These are phyloP conservation scores for Sporothrix variecibatus DNA, from an alignment of 2,329 filamentous ascomycete species.

Conservation along the genomic window DNA sequence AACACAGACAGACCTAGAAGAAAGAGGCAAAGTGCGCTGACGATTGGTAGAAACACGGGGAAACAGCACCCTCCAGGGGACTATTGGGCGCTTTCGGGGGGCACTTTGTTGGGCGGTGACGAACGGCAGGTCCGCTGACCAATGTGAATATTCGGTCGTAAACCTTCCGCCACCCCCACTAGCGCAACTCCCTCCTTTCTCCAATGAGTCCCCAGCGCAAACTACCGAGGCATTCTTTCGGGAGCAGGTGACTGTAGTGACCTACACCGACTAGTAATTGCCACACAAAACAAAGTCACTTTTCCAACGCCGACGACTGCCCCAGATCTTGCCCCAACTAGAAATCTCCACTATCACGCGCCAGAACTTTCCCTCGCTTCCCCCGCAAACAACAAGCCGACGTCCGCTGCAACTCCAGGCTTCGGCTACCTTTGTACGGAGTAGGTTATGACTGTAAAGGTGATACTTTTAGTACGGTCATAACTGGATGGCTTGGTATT, in stretches of 20 bases:
- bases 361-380: conserved; percentile 2
- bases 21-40: not conserved
- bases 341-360: conserved; percentile 7
- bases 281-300: not conserved
- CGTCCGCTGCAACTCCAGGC: not conserved
- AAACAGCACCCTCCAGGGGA: not conserved
- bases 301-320: not conserved
- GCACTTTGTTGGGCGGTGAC: conserved; percentile 20
- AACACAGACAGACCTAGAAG: not conserved
- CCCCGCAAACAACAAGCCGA: conserved; percentile 5
- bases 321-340: conserved; percentile 6
- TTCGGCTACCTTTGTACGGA: not conserved
- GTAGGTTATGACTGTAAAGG: not conserved
- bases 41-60: not conserved
- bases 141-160: not conserved
- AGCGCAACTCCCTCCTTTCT: not conserved
- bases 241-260: conserved; percentile 24
- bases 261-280: not conserved
- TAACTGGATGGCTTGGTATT: not conserved
- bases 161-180: conserved; percentile 12
- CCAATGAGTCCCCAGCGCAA: not conserved
- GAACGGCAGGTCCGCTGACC: conserved; percentile 22
- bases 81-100: not conserved
- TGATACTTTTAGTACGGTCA: not conserved
- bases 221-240: conserved; percentile 26